Base-by-base conservation (phyloP, 352 stramenopile species). In the Phytopythium boreale region DNA sequence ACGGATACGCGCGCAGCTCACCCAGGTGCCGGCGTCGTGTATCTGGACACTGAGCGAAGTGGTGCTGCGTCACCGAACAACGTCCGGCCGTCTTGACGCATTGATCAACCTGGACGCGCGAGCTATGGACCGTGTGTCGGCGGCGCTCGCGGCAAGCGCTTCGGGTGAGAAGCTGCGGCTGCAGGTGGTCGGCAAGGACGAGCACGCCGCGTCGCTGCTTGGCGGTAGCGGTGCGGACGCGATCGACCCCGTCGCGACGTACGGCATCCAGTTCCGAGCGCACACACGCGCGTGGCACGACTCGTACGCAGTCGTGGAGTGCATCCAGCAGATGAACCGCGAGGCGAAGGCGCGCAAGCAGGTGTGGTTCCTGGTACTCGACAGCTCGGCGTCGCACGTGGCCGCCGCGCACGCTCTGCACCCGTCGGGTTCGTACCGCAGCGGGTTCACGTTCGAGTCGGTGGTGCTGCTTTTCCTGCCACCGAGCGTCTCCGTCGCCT, bases 31-130 rank as follows among this genome's bases (percentile, higher is more conserved):
- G 5, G 67, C 87, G 17, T 55, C 70, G 24, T 93, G 84, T 46
- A 88, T 93, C 47, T 93, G 84, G 84, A 90, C 85, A 55, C 61
- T 93, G 56, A 80, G 88, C 44, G 82, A 93, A 52, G 49, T 87
- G 0, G 60, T 69, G 2, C 31, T 93, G 22, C 71, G 72, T 3
- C 73, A 88, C 56, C 76, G 79, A 29, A 76, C 79, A n/a, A 82
- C 72, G 14, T 77, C 76, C 3, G 47, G 59, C 1, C 70, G 71
- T 24, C n/a, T 70, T 2, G 75, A 84, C 37, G 73, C 68, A 1
- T 36, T 71, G 22, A 60, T 86, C 20, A 88, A 88, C 44, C 61
- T 82, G 56, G 79, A 88, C 43, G 58, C 68, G 4, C 75, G 77
- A 34, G 82, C 76, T 49, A 62, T 81, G 17, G 79, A 85, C 19